Base-by-base conservation (phyloP, 805 yeast species). In the Yarrowia bubula region DNA sequence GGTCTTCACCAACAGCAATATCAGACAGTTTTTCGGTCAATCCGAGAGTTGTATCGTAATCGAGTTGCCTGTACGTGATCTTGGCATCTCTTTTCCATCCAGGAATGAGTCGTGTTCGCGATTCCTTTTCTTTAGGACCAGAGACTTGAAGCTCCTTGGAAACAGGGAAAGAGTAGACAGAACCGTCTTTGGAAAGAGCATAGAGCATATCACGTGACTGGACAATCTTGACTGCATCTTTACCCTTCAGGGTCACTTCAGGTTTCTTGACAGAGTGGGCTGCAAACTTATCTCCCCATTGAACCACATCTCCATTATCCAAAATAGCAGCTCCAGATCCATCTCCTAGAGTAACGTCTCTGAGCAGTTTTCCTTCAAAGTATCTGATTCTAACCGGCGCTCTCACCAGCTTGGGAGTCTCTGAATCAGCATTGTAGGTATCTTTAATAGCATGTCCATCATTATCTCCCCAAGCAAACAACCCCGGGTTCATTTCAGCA, bases 241-340 rank as follows among this genome's bases (percentile, higher is more conserved):
- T 79, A 8, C 85, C 86, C 51, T 76, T 78, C 15, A 87, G 67
- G 2, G 85, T 75, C 22, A 71, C 65, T 53, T 71, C 65, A 3
- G 82, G 81, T 1, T 68, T 68, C 4, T 71, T 66, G 0, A 69
- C 68, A 15, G 78, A 74, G 6, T 68, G 67, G 4, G 69, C 65
- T 47, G 75, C 71, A 64, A 71, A 72, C 0, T 80, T 82, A 33
- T 74, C 71, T n/a, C 86, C 85, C 89, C 92, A 90, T 72, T 88
- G 89, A 65, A 84, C 85, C 37, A 91, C 79, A 70, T 88, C 83
- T 17, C 98, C 98, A 14, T 81, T 82, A 0, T 80, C 79, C 67
- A 86, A 83, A 15, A 90, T 83, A 0, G 91, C 91, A 4, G 81
- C 73, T 0, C 77, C 82, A 37, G 78, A 73, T 8, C 75, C 74